Conservation (phyloP, 75 land plant genomes). For the Picea glauca region DNA sequence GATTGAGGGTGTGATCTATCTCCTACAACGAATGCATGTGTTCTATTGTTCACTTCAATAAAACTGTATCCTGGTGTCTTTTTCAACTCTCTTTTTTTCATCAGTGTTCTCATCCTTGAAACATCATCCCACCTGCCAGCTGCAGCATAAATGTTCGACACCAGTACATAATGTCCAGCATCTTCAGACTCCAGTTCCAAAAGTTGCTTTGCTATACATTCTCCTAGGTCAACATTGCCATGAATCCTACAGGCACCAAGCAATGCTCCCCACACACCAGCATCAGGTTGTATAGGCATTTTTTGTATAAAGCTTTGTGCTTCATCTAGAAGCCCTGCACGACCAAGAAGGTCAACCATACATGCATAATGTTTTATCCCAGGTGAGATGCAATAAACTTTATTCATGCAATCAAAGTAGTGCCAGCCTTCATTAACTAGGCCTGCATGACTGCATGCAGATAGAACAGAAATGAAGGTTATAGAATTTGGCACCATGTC, state of each 20-base stretch:
- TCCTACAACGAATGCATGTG: conserved; percentile 13
- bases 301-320: conserved; percentile 34
- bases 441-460: conserved; percentile 32
- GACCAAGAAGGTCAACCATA: conserved; percentile 39
- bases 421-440: conserved; percentile 18
- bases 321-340: conserved; percentile 32
- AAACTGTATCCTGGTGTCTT: not conserved
- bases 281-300: conserved; percentile 40
- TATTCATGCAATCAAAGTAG: conserved; percentile 26
- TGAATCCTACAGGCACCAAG: conserved; percentile 40
- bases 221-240: conserved; percentile 30
- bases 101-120: conserved; percentile 3
- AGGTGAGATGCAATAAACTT: conserved; percentile 17
- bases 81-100: not conserved
- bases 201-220: conserved; percentile 20
- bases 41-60: not conserved
- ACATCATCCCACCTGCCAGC: not conserved
- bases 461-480: conserved; percentile 10
- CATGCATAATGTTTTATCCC: conserved; percentile 39
- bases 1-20: conserved; percentile 8
- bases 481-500: conserved; percentile 16
- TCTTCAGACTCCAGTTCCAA: conserved; percentile 7
- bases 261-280: conserved; percentile 34
- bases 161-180: conserved; percentile 7
- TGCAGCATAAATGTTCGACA: conserved; percentile 8